Evolutionary conservation across 2,329 filamentous ascomycete species (phyloP), one percentile per base, ranked within the genome.

Genomic region (Drechslera avenae): DNA sequence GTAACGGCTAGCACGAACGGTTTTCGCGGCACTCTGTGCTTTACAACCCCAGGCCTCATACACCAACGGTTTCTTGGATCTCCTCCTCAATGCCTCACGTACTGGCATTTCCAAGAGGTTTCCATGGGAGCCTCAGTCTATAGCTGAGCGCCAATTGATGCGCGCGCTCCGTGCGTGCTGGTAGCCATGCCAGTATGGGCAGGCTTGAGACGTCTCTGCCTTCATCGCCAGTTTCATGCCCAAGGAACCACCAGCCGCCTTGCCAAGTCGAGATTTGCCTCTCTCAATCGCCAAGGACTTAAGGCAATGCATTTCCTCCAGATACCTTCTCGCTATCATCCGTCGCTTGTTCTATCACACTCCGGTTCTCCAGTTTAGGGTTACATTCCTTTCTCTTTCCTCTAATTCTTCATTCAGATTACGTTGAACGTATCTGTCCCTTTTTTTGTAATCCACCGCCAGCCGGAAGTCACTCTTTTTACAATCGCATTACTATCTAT

Each of bases 201-300:
- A 42, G 59, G 57, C 60, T 59, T 74, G 72, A 73, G 71, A 74
- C 72, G 64, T 58, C 58, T 59, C 57, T 64, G 64, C 71, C 71
- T 67, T 74, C 71, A 74, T 70, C 63, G 58, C 62, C 51, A 59
- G 72, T 74, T 74, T 74, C 72, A 73, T 68, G 69, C 66, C 66
- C 63, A 58, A 68, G 64, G 66, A 67, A 60, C 50, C 43, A 56
- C 56, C 57, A 63, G 63, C 64, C 62, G 64, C 66, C 60, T 72
- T 56, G 41, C 54, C 39, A 58, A 60, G 55, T 58, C 57, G 48
- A 55, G 49, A 46, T 57, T 54, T 53, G 42, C 52, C 59, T 48
- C 23, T 57, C 31, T 49, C 60, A 31, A 42, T 63, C 67, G 72
- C 72, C 72, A 74, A 74, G 72, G 57, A 58, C 54, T 68, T 72